These are phyloP conservation scores for Fagopyrum esculentum DNA, from an alignment of 148 eudicot species.

Conservation along the genomic window DNA sequence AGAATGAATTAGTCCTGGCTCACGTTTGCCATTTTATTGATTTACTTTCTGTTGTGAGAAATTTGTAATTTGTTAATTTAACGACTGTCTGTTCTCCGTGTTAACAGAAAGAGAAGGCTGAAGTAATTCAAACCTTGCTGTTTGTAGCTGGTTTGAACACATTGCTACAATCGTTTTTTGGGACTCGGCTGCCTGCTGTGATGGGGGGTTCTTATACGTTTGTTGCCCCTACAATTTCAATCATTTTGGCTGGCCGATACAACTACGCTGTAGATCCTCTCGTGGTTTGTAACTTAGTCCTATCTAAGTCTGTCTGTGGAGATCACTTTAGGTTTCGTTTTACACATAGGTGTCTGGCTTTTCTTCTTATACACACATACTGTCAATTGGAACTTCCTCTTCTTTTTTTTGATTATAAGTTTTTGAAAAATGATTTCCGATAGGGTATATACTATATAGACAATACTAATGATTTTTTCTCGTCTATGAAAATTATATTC, in stretches of 20 bases:
- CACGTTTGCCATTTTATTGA: neutral
- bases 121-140: conserved; percentile 87
- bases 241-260: conserved; percentile 88
- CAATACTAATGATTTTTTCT: too few species aligned
- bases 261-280: conserved; percentile 49
- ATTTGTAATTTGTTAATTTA: neutral
- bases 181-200: conserved; percentile 89
- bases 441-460: too few species aligned
- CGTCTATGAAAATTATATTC: too few species aligned
- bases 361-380: too few species aligned
- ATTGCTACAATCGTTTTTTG: conserved; percentile 68
- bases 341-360: too few species aligned
- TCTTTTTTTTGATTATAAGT: too few species aligned
- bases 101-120: conserved; percentile 79
- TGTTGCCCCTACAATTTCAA: conserved; percentile 88
- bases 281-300: conserved; percentile 34
- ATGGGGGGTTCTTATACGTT: conserved; percentile 90
- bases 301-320: too few species aligned
- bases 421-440: too few species aligned
- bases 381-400: too few species aligned
- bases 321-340: too few species aligned
- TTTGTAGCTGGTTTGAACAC: conserved; percentile 98
- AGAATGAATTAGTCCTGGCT: neutral
- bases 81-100: neutral
- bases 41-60: neutral